A percentile compares a stretch with the other conserved stretches of the same genome.
These are phyloP conservation scores for Candida sphagnicola DNA, from an alignment of 805 yeast species.

Conservation along the genomic window DNA sequence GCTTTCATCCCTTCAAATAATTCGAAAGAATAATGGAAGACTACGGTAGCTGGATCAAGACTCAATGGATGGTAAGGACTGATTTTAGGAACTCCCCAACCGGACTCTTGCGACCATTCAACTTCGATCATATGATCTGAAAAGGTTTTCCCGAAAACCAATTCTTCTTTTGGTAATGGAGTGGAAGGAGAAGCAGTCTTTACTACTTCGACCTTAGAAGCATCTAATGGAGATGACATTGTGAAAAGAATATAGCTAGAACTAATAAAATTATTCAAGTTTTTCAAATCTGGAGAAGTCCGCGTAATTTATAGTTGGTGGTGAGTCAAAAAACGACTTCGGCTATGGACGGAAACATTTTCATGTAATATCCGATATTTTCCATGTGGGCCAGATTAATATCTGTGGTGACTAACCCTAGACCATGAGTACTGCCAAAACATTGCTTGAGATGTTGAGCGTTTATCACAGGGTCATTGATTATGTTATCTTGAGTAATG, in stretches of 20 bases:
- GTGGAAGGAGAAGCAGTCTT: constrained; percentile 35
- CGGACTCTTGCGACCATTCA: constrained; percentile 72
- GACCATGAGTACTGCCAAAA: too few relatives aligned
- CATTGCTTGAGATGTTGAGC: too few relatives aligned
- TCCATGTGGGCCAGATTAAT: too few relatives aligned
- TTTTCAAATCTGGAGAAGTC: too few relatives aligned
- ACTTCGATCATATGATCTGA: constrained; percentile 87
- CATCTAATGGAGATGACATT: constrained; percentile 29
- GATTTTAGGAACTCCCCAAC: constrained; percentile 90
- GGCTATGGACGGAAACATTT: too few relatives aligned
- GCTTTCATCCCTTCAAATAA: constrained; percentile 96
- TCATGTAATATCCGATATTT: too few relatives aligned
- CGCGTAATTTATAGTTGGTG: too few relatives aligned
- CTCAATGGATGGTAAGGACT: constrained; percentile 74
- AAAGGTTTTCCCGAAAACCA: constrained; percentile 50
- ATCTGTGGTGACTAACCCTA: too few relatives aligned
- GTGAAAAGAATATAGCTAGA: neutral
- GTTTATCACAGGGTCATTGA: too few relatives aligned
- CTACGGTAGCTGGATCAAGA: constrained; percentile 85
- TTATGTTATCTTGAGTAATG: too few relatives aligned
- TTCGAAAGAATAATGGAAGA: constrained; percentile 92
- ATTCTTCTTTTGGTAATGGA: constrained; percentile 35
- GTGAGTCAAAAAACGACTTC: too few relatives aligned
- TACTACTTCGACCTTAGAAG: constrained; percentile 31
- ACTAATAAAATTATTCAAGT: too few relatives aligned